These are phyloP conservation scores for Sparassis latifolia DNA, from an alignment of 1,284 basidiomycete genomes.

Conservation along the genomic window DNA sequence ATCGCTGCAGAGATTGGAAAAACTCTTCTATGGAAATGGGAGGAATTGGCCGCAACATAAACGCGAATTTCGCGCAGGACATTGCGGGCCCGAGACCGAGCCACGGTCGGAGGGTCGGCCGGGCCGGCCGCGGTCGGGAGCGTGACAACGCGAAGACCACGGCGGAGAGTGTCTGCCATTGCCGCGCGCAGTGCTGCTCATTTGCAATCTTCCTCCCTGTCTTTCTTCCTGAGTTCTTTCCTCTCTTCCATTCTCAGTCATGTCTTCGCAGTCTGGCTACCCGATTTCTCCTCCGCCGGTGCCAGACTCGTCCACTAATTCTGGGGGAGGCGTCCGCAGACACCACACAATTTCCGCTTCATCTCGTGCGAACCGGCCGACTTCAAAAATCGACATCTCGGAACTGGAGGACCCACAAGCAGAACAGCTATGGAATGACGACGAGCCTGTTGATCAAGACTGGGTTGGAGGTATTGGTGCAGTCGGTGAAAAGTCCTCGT, in stretches of 20 bases:
- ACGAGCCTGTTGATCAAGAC: slow-evolving; percentile 70
- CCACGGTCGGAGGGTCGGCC: too few species aligned
- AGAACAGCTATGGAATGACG: slow-evolving; percentile 60
- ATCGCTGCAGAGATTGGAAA: slow-evolving; percentile 21
- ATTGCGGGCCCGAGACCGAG: too few species aligned
- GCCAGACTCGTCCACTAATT: slow-evolving; percentile 18
- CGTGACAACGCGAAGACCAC: slow-evolving; percentile 1
- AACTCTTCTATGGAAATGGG: slow-evolving; percentile 23
- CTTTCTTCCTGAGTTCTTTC: slow-evolving; percentile 12
- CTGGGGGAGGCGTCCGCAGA: slow-evolving; percentile 45
- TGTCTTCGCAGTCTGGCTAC: slow-evolving; percentile 28
- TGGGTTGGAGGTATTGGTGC: slow-evolving; percentile 75
- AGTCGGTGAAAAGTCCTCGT: slow-evolving; percentile 69
- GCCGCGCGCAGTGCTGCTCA: not conserved
- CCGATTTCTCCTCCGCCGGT: slow-evolving; percentile 30
- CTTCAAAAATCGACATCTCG: slow-evolving; percentile 56
- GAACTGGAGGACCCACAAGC: slow-evolving; percentile 54
- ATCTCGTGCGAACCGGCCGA: slow-evolving; percentile 55
- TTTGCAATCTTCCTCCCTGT: slow-evolving; percentile 6
- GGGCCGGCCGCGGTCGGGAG: not conserved
- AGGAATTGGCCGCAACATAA: not conserved
- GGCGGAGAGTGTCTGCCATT: slow-evolving; percentile 1
- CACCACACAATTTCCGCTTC: slow-evolving; percentile 79
- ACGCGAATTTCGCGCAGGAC: too few species aligned
- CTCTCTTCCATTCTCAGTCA: slow-evolving; percentile 11